Evolutionary conservation across 345 rosid species (phyloP).

Genomic region (Brassica nigra): DNA sequence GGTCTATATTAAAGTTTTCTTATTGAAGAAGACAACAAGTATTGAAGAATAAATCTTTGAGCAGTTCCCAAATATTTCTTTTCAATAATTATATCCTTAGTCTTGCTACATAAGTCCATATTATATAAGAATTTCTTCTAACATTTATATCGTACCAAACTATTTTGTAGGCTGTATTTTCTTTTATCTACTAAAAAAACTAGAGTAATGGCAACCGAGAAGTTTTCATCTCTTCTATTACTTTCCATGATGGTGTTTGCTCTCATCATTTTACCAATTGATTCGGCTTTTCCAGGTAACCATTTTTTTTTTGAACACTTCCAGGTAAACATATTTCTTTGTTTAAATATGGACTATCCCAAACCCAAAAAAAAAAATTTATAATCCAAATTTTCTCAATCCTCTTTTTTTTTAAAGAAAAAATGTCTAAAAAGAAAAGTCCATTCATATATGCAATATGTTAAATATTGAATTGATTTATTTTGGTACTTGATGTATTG

Average conservation of each 20-base stretch:
- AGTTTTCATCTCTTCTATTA: background rate
- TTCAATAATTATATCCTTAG: background rate
- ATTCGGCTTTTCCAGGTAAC: background rate
- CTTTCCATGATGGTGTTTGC: background rate
- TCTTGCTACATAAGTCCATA: background rate
- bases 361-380: background rate
- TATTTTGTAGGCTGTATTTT: background rate
- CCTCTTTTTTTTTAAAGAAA: background rate
- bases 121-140: background rate
- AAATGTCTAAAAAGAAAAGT: background rate
- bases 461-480: background rate
- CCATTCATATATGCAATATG: background rate
- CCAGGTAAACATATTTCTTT: background rate
- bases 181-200: background rate
- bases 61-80: too few species aligned
- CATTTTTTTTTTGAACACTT: background rate
- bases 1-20: background rate
- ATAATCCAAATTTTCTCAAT: background rate
- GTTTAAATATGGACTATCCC: background rate
- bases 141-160: background rate
- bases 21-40: background rate
- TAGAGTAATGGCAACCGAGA: background rate
- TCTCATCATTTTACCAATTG: background rate
- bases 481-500: background rate
- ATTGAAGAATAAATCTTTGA: background rate